Evolutionary conservation across 768 basidiomycete species (phyloP), one percentile per base, ranked within the genome.

Genomic region (Amanita brunnescens): DNA sequence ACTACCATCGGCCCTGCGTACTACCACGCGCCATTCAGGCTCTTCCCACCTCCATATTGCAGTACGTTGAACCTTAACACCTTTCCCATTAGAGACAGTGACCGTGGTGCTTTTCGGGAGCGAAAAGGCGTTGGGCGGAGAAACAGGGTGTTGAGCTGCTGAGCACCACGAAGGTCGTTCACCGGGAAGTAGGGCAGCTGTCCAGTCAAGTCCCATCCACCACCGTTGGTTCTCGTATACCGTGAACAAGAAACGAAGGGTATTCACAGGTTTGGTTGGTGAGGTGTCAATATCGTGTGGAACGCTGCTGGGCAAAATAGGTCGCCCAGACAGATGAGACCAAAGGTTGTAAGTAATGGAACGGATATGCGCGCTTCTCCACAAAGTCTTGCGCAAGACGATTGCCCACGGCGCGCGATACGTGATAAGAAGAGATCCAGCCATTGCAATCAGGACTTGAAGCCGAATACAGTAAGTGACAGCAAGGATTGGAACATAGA

Each of bases 151-250:
- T 57, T 76, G 80, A 50, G 68, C 64, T 24, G 68, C 69, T 18
- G 76, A 76, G 67, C 71, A 91, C 93, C 92, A 97, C 1, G 89
- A 87, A 0, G 93, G 91, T 4, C 92, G 83, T 61, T 97, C 93
- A 14, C 79, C 79, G 0, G 93, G 93, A 13, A 96, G 78, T 6
- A 97, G 77, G 0, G 92, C 91, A 2, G 89, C 87, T 1, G 93
- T 95, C 90, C 90, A 97, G 67, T 96, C 93, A 39, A 97, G 78
- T 10, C 88, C 92, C 80, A 97, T 81, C 93, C 93, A 97, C 93
- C 93, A 95, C 5, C 93, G 78, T 67, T 96, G 92, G 66, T 95
- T 95, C 66, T 96, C 92, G 62, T 90, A 85, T 9, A 94, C 68
- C n/a, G 85, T 90, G 61, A 94, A 94, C 42, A 88, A 75, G 70